These are phyloP conservation scores for Phlebopus sp. DNA, from an alignment of 1,284 basidiomycete species.

Conservation along the genomic window DNA sequence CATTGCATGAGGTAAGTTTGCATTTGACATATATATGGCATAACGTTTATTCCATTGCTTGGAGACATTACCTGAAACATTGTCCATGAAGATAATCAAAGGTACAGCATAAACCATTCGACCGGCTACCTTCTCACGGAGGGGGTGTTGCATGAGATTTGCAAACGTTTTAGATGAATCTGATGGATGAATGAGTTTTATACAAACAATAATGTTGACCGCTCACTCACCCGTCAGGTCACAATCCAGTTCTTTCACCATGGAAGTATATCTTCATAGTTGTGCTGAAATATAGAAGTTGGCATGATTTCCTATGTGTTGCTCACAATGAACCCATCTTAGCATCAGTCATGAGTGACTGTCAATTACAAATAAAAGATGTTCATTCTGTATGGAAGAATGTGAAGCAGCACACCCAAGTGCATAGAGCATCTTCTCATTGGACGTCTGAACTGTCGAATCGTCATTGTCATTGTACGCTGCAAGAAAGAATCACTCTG, in stretches of 20 bases:
- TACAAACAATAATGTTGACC: neutral
- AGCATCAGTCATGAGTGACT: too few relatives aligned
- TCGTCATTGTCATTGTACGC: too few relatives aligned
- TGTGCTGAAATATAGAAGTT: conserved; percentile 8
- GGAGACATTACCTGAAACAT: conserved; percentile 29
- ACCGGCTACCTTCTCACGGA: conserved; percentile 14
- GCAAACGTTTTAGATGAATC: conserved; percentile 13
- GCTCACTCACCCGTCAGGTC: neutral
- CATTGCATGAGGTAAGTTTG: conserved; percentile 18
- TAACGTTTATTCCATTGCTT: conserved; percentile 33
- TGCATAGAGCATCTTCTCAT: too few relatives aligned
- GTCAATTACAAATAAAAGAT: too few relatives aligned
- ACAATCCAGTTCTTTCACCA: neutral
- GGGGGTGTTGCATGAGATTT: conserved; percentile 18
- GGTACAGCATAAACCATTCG: conserved; percentile 18
- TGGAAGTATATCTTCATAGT: conserved; percentile 11
- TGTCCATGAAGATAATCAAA: conserved; percentile 27
- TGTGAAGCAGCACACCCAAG: conserved; percentile 5
- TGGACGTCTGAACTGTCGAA: too few relatives aligned
- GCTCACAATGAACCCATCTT: conserved; percentile 14
- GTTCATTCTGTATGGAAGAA: too few relatives aligned
- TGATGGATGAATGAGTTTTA: neutral
- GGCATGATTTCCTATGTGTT: conserved; percentile 5
- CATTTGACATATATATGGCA: conserved; percentile 25
- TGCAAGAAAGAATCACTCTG: too few relatives aligned